Conservation (phyloP, 345 rosid species). For the Ceriops decandra region DNA sequence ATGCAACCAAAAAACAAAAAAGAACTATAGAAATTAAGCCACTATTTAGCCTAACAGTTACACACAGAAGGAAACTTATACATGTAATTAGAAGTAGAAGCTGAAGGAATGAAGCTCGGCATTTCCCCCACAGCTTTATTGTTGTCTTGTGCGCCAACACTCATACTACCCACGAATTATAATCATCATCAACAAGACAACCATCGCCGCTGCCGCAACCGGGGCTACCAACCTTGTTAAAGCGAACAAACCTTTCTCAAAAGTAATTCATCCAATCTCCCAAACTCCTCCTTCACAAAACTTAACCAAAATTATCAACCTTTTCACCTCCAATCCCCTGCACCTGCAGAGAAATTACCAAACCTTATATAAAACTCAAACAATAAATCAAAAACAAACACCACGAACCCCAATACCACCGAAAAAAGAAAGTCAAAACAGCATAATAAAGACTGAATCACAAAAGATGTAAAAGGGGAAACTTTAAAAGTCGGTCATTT, state of each 20-base stretch:
- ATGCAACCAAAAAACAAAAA: no score
- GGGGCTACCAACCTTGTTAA: background rate
- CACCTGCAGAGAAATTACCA: background rate
- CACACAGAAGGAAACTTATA: constrained; percentile 11
- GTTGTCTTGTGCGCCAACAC: constrained; percentile 31
- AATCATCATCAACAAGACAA: constrained; percentile 14
- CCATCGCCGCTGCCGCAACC: background rate
- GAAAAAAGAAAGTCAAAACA: background rate
- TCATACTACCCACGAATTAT: constrained; percentile 44
- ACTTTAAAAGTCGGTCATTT: background rate
- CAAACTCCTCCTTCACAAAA: constrained; percentile 5
- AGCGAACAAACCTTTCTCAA: constrained; percentile 2
- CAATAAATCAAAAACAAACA: background rate
- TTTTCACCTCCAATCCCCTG: background rate
- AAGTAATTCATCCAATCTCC: background rate
- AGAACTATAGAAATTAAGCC: background rate
- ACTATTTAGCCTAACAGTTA: background rate
- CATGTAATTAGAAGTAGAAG: constrained; percentile 42
- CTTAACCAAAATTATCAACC: background rate
- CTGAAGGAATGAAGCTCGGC: constrained; percentile 48
- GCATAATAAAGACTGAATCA: background rate
- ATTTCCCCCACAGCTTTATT: constrained; percentile 39
- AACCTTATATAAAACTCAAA: background rate
- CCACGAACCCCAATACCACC: background rate
- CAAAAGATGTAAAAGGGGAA: background rate